These are phyloP conservation scores for Syzygium oleosum DNA, from an alignment of 345 rosid genomes.

Conservation along the genomic window DNA sequence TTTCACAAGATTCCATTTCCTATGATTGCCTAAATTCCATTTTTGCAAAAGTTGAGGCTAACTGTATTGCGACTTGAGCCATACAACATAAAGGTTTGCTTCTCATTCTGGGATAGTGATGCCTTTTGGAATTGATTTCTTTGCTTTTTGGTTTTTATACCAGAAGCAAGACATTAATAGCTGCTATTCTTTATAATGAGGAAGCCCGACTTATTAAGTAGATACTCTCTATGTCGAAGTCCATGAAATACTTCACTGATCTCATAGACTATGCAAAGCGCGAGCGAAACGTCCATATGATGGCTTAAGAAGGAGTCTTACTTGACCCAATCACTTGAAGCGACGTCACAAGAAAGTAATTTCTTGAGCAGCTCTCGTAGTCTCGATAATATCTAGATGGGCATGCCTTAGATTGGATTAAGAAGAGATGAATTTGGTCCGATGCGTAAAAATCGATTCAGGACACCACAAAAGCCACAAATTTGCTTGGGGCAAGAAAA, in stretches of 20 bases:
- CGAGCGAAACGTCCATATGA: accelerated
- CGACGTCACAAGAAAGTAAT: background rate
- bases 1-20: background rate
- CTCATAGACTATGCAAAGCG: background rate
- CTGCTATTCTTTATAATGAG: background rate
- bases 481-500: background rate
- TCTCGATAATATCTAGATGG: background rate
- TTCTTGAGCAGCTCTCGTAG: background rate
- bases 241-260: background rate
- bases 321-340: no score
- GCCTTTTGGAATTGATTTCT: background rate
- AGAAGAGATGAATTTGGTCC: background rate
- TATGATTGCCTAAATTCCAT: background rate
- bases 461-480: background rate
- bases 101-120: background rate
- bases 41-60: background rate
- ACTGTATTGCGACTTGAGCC: no score
- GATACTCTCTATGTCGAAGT: background rate
- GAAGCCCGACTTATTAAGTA: background rate
- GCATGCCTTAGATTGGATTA: background rate
- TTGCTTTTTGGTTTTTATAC: background rate
- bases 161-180: background rate
- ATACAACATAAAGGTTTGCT: background rate
- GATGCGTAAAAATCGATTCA: background rate
- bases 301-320: background rate